Conservation (phyloP, 2,329 filamentous ascomycete species). For the Claviceps purpurea region DNA sequence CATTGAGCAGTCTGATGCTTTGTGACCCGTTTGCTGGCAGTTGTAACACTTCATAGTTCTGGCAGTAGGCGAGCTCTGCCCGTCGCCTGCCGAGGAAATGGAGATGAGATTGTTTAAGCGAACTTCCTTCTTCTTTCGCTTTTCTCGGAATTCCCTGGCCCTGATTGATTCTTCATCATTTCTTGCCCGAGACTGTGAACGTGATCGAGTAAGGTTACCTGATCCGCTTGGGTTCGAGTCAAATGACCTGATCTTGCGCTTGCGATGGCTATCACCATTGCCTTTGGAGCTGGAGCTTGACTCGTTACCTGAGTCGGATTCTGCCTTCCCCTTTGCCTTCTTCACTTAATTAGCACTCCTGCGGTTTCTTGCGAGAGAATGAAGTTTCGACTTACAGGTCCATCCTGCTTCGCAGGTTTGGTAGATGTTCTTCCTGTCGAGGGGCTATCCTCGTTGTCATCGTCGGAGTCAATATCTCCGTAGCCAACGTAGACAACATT, state of each 20-base stretch:
- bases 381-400: constrained; percentile 12
- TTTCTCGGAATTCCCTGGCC: constrained; percentile 39
- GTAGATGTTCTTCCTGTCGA: constrained; percentile 24
- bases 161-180: constrained; percentile 15
- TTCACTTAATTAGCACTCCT: not conserved
- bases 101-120: constrained; percentile 50
- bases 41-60: constrained; percentile 37
- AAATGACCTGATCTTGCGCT: constrained; percentile 15
- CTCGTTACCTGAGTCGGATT: constrained; percentile 13
- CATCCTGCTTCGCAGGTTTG: constrained; percentile 15
- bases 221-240: constrained; percentile 11
- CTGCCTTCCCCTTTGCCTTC: constrained; percentile 7
- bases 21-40: constrained; percentile 50
- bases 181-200: constrained; percentile 19
- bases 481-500: constrained; percentile 48
- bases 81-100: constrained; percentile 35
- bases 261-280: constrained; percentile 11
- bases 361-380: not conserved
- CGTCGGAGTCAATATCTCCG: constrained; percentile 32
- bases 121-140: constrained; percentile 51
- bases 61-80: constrained; percentile 8
- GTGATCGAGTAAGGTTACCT: constrained; percentile 15
- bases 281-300: constrained; percentile 11
- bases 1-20: constrained; percentile 39
- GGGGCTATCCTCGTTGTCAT: constrained; percentile 21